Evolutionary conservation across 495 filamentous ascomycete species (phyloP), one percentile per base, ranked within the genome.

Genomic region (Aspergillus egyptiacus): DNA sequence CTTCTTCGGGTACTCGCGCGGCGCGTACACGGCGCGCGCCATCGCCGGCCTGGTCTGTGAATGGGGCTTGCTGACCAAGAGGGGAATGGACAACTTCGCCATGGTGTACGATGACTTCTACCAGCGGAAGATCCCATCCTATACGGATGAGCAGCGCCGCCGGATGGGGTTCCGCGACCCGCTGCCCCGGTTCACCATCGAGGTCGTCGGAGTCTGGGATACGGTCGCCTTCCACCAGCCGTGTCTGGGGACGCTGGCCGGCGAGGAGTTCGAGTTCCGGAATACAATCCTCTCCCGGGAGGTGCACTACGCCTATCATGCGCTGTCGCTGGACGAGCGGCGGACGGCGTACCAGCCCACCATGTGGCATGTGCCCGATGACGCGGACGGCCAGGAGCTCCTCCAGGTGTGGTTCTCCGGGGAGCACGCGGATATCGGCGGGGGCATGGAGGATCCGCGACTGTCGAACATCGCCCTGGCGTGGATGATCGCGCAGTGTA

Each of bases 1-100:
- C 59, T 74, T 79, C 43, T 73, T 83, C 44, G 80, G 80, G 2
- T 83, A 82, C 57, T 81, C 77, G 1, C 67, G 80, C 6, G 80
- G 80, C 4, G 78, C 79, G 1, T 83, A 73, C 48, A 81, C 80
- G 1, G 80, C 72, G 3, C 67, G 80, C 14, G 70, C 74, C 11
- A 68, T 81, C 17, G 78, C 76, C 11, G 80, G 77, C 0, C 50
- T 83, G 0, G 72, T 82, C 15, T 71, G 60, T 6, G 62, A 74
- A 30, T 63, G 80, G 44, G 80, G 80, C 2, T 56, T 77, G 1
- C 61, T 74, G 8, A 64, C 62, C 0, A 63, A 63, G 20, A 49
- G 59, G 3, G 69, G 72, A 4, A 56, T 77, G 55, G 64, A 70
- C 18, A 63, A 62, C 19, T 71, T 77, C 43, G 58, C 68, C 1